Evolutionary conservation across 164 flowering plant genomes (phyloP), one percentile per base, ranked within the genome.

Genomic region (Stephania cephalantha): DNA sequence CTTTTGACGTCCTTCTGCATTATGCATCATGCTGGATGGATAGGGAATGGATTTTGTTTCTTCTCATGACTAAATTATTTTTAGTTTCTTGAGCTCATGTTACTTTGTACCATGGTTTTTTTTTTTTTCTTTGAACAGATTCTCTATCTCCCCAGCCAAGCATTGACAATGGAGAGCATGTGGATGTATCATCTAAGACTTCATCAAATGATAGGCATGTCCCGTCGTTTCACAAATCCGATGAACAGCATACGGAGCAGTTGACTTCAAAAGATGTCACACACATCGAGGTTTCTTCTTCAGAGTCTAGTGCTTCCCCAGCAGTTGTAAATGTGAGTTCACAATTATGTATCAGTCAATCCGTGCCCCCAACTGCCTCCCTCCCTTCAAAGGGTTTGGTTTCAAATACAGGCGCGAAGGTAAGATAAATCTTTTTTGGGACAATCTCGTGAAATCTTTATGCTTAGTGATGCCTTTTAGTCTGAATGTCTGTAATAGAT

Each of bases 381-480:
- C 79, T 78, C 55, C 73, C 82, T 77, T 55, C 84, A 52, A 79
- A 80, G 69, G 77, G 53, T 74, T 70, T 82, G 68, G 78, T 68
- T 75, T 73, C 81, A 72, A 83, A 78, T 55, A 79, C 71, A 75
- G 79, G 8, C 73, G 55, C 82, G 3, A 88, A 89, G 94, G 94
- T 89, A 84, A 73, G 70, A 65, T 58, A 15, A 15, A 66, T 66
- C 25, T 0, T 29, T 74, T 73, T 11, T 30, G 1, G 65, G 64
- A 50, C 63, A 8, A 72, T 4, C 42, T 18, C 61, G 25, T 73
- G 44, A 66, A 30, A 44, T 35, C 35, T 10, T 10, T 46, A 68
- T 61, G 17, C 65, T 9, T 48, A 31, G 9, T 5, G 71, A 18
- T 44, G 46, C 20, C 20, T 11, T 18, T 8, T 35, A 44, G 5